phyloP scores from a whole-genome alignment of 306 rosid species.

The Prinsepia uniflora region DNA sequence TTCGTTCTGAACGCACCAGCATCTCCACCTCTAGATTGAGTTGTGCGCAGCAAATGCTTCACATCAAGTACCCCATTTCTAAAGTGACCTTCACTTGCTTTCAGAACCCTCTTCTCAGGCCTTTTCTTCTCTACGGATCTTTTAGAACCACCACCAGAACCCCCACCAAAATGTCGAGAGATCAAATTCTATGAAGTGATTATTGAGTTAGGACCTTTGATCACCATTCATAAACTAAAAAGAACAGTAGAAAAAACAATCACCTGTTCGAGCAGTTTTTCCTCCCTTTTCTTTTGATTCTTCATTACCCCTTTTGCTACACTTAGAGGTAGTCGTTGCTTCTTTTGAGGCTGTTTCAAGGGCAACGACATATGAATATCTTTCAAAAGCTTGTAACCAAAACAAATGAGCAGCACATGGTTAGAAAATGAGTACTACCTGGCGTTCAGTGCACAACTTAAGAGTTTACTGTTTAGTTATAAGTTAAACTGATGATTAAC shows the following conservation, averaged over 20 bases:
- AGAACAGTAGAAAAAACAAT: slow-evolving; percentile 4
- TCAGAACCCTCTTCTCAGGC: slow-evolving; percentile 52
- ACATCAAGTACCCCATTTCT: slow-evolving; percentile 75
- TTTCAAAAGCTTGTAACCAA: not conserved
- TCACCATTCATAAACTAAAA: not conserved
- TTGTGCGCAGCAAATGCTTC: slow-evolving; percentile 51
- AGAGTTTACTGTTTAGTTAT: not conserved
- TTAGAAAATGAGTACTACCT: not conserved
- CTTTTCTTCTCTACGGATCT: slow-evolving; percentile 43
- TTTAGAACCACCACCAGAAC: slow-evolving; percentile 33
- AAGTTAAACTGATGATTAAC: not conserved
- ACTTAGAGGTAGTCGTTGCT: slow-evolving; percentile 59
- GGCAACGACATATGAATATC: slow-evolving; percentile 7
- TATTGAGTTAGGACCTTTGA: slow-evolving; percentile 9
- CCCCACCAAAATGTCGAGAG: slow-evolving; percentile 53
- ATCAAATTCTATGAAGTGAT: slow-evolving; percentile 33
- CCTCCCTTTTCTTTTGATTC: slow-evolving; percentile 68
- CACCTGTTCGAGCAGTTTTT: slow-evolving; percentile 67
- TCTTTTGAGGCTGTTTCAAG: slow-evolving; percentile 51
- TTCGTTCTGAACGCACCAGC: slow-evolving; percentile 24
- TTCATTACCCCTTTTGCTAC: slow-evolving; percentile 74
- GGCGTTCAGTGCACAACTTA: not conserved
- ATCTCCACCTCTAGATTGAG: slow-evolving; percentile 33
- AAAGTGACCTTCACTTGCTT: slow-evolving; percentile 57
- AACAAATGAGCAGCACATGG: not conserved